phyloP scores from a whole-genome alignment of 2,329 filamentous ascomycete genomes.

The Exophiala bonariae region DNA sequence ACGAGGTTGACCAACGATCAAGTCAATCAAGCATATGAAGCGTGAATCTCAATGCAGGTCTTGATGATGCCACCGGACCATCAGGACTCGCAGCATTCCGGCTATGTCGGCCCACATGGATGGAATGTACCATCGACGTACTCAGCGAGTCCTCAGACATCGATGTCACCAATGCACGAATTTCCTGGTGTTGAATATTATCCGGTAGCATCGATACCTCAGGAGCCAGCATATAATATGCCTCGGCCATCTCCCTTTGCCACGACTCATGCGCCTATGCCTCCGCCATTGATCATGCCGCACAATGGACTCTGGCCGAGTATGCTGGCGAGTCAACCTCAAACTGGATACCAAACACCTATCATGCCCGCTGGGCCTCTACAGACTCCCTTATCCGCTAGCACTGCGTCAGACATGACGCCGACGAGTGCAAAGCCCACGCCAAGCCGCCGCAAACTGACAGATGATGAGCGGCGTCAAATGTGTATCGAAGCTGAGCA shows the following conservation, averaged over 20 bases:
- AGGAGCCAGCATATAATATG: slow-evolving; percentile 55
- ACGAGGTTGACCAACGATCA: slow-evolving; percentile 15
- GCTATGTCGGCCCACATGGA: slow-evolving; percentile 44
- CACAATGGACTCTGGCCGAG: slow-evolving; percentile 68
- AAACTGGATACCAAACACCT: slow-evolving; percentile 57
- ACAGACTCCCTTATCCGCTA: slow-evolving; percentile 45
- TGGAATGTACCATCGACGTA: slow-evolving; percentile 50
- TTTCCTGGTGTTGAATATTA: slow-evolving; percentile 66
- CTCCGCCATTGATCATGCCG: slow-evolving; percentile 70
- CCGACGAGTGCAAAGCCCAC: slow-evolving; percentile 28
- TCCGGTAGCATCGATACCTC: slow-evolving; percentile 60
- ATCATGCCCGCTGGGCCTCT: slow-evolving; percentile 57
- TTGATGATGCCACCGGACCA: slow-evolving; percentile 46
- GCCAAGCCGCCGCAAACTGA: slow-evolving; percentile 82
- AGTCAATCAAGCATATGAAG: slow-evolving; percentile 7
- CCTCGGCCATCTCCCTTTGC: slow-evolving; percentile 59
- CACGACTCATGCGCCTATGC: slow-evolving; percentile 41
- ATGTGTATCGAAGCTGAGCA: slow-evolving; percentile 96
- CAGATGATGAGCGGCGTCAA: slow-evolving; percentile 80
- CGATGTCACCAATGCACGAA: slow-evolving; percentile 70
- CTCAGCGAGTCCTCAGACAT: slow-evolving; percentile 22
- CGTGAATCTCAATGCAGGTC: slow-evolving; percentile 26
- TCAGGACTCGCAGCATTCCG: slow-evolving; percentile 44
- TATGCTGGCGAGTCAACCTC: slow-evolving; percentile 59
- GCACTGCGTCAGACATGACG: slow-evolving; percentile 44